A percentile compares a stretch with the other conserved stretches of the same genome.
Conservation (phyloP, 129 eudicot species). For the Heracleum sosnowskyi region DNA sequence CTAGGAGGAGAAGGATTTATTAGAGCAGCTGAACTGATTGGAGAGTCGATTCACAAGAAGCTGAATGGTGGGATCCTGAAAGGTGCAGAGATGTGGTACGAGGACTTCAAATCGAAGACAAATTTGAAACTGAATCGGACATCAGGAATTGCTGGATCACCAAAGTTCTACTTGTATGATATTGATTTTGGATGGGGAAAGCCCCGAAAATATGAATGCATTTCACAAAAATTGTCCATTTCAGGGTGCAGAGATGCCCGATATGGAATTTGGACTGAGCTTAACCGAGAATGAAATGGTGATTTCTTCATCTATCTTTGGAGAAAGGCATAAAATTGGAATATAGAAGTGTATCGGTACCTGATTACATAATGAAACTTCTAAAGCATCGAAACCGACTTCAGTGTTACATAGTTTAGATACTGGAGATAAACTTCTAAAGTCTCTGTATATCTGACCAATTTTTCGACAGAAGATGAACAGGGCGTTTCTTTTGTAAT, state of each 20-base stretch:
- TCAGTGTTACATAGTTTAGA: too few relatives aligned
- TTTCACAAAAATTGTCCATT: constrained; percentile 34
- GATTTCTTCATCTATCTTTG: constrained; percentile 35
- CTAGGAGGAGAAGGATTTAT: constrained; percentile 34
- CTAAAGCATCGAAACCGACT: too few relatives aligned
- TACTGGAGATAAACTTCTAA: too few relatives aligned
- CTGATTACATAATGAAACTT: too few relatives aligned
- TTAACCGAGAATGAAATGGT: constrained; percentile 33
- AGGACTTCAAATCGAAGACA: constrained; percentile 10
- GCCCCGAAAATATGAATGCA: constrained; percentile 32
- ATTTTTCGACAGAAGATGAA: too few relatives aligned
- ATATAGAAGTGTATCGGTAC: too few relatives aligned
- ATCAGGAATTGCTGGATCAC: constrained; percentile 47
- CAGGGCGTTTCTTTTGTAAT: too few relatives aligned
- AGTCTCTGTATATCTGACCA: too few relatives aligned
- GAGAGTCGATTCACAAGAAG: constrained; percentile 27
- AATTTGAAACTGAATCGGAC: background rate
- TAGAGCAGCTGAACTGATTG: constrained; percentile 23
- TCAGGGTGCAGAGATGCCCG: constrained; percentile 29
- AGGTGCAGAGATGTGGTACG: constrained; percentile 41
- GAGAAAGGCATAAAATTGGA: background rate
- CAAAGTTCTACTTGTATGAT: constrained; percentile 33
- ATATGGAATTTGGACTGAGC: constrained; percentile 39
- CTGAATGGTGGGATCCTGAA: constrained; percentile 29
- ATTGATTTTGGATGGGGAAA: constrained; percentile 60